Evolutionary conservation across 176 grass and related monocot genomes (phyloP).

Genomic region (Oryza officinalis): DNA sequence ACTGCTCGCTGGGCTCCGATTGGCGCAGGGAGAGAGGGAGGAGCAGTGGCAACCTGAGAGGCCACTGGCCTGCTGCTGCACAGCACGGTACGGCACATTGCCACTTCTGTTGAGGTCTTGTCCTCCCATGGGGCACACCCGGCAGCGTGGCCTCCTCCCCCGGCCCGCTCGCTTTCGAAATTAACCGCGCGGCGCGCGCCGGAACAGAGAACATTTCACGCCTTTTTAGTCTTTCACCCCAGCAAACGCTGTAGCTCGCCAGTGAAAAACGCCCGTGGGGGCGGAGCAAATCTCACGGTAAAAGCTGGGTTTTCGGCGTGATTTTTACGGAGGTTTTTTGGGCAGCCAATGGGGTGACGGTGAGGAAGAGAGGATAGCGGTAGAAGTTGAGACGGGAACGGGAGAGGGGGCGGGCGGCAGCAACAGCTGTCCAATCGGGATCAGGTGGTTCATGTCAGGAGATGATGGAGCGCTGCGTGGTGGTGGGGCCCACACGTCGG

Average conservation of each 20-base stretch:
- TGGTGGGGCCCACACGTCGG: constrained; percentile 41
- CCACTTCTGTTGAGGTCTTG: constrained; percentile 49
- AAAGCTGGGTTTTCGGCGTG: no score
- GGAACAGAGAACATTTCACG: constrained; percentile 37
- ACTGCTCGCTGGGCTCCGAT: constrained; percentile 34
- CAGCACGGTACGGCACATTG: constrained; percentile 38
- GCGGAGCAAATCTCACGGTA: not conserved
- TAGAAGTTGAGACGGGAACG: not conserved
- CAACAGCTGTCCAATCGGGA: constrained; percentile 67
- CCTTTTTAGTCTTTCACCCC: not conserved
- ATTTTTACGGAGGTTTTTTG: not conserved
- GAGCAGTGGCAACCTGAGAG: constrained; percentile 46
- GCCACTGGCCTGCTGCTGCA: constrained; percentile 25
- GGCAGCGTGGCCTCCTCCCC: not conserved
- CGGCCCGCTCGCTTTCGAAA: not conserved
- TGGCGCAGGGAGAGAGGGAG: constrained; percentile 2
- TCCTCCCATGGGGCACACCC: constrained; percentile 33
- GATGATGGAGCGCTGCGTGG: constrained; percentile 34
- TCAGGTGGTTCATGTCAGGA: constrained; percentile 60
- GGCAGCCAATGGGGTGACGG: constrained; percentile 26
- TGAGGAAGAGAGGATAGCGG: not conserved
- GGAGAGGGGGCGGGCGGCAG: constrained; percentile 23
- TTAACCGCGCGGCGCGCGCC: constrained; percentile 32
- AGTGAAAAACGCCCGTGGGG: not conserved
- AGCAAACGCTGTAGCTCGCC: not conserved